phyloP scores from a whole-genome alignment of 176 grass and related monocot species.

The Oryza glumipatula region DNA sequence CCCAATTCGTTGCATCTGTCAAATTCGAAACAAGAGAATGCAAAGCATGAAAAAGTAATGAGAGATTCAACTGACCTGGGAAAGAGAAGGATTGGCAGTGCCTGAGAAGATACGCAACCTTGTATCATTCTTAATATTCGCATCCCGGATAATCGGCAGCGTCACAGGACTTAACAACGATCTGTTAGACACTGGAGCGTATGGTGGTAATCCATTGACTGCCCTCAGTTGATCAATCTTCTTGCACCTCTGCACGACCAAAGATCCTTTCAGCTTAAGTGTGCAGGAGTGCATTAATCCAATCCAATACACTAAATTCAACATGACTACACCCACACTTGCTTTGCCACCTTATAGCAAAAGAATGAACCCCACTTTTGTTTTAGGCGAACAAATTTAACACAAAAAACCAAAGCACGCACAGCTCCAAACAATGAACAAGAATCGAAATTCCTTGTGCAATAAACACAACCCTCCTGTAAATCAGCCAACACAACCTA shows the following conservation, averaged over 20 bases:
- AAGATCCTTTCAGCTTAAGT: background rate
- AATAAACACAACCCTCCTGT: background rate
- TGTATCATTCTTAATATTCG: constrained; percentile 51
- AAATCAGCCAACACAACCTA: background rate
- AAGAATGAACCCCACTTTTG: background rate
- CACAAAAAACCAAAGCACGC: background rate
- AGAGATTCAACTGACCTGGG: constrained; percentile 59
- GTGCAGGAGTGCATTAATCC: background rate
- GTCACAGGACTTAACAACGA: constrained; percentile 40
- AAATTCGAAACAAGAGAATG: background rate
- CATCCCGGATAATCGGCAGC: constrained; percentile 40
- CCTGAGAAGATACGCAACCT: constrained; percentile 96
- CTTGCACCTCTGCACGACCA: constrained; percentile 61
- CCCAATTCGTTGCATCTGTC: background rate
- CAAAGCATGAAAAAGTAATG: background rate
- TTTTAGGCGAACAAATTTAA: background rate
- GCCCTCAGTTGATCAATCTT: constrained; percentile 55
- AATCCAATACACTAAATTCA: background rate
- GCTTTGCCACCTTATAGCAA: background rate
- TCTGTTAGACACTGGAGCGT: constrained; percentile 38
- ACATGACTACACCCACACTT: background rate
- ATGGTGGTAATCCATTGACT: constrained; percentile 58
- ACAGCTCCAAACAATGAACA: background rate
- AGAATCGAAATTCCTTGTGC: background rate
- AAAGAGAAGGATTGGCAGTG: constrained; percentile 76